Evolutionary conservation across 148 eudicot species (phyloP).

Genomic region (Rhododendron williamsianum): DNA sequence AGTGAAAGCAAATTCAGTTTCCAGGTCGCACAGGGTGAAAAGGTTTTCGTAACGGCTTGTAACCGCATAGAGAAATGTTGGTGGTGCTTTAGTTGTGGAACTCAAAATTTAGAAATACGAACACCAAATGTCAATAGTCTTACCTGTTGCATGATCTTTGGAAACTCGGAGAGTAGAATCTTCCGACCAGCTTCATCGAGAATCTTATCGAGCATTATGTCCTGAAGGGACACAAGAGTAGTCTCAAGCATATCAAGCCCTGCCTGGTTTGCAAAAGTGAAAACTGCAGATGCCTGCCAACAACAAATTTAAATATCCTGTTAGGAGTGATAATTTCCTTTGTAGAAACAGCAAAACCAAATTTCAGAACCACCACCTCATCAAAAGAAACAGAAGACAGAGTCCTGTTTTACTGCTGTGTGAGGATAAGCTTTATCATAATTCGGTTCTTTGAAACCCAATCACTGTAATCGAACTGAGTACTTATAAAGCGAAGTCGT

Average conservation of each 20-base stretch:
- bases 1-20: not conserved
- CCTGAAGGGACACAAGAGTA: slow-evolving; percentile 57
- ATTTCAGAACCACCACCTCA: not conserved
- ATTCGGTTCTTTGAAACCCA: not conserved
- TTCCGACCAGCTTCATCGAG: slow-evolving; percentile 56
- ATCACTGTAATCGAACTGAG: not conserved
- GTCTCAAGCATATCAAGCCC: slow-evolving; percentile 72
- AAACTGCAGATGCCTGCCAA: slow-evolving; percentile 50
- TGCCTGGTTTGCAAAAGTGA: slow-evolving; percentile 61
- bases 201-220: slow-evolving; percentile 53
- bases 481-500: not conserved
- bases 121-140: not conserved
- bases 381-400: not conserved
- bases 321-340: not conserved
- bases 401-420: not conserved
- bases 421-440: not conserved
- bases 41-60: not conserved
- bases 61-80: not conserved
- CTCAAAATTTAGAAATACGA: not conserved
- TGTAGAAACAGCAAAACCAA: not conserved
- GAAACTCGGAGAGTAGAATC: slow-evolving; percentile 42
- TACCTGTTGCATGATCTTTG: slow-evolving; percentile 59
- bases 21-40: not conserved
- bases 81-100: not conserved
- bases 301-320: not conserved